These are phyloP conservation scores for Ceratobasidium theobromae DNA, from an alignment of 1,284 basidiomycete species.

Conservation along the genomic window DNA sequence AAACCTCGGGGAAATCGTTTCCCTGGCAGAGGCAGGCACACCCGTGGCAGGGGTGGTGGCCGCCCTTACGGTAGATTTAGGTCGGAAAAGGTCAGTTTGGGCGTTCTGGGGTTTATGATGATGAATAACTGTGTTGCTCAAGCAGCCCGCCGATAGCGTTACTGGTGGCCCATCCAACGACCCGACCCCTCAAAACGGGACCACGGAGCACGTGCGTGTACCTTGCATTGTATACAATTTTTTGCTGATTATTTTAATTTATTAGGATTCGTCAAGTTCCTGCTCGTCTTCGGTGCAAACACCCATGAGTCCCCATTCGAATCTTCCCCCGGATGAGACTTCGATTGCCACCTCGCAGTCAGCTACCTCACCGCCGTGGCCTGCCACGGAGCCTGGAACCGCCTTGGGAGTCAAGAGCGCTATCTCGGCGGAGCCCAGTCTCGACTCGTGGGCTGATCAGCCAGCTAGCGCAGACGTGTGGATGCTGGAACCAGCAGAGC, in stretches of 20 bases:
- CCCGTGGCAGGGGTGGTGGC: no score
- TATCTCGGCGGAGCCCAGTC: no score
- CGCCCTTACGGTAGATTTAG: background rate
- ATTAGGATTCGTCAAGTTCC: slow-evolving; percentile 10
- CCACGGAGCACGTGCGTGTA: background rate
- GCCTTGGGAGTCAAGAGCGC: no score
- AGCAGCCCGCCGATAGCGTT: no score
- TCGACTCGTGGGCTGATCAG: background rate
- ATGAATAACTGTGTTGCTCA: no score
- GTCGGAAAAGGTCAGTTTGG: background rate
- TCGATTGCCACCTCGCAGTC: background rate
- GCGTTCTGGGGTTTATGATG: no score
- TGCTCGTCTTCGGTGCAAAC: slow-evolving; percentile 1
- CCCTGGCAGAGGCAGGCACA: background rate
- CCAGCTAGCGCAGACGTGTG: background rate
- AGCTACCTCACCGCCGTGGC: background rate
- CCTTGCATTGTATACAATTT: background rate
- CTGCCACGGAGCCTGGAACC: no score
- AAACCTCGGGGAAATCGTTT: background rate
- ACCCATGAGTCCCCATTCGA: slow-evolving; percentile 1
- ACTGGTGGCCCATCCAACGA: no score
- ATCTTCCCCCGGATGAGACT: background rate
- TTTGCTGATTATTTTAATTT: background rate
- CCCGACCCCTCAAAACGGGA: background rate
- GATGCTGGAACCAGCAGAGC: no score